Percentiles rank a stretch among this genome's conserved stretches.
phyloP scores from a whole-genome alignment of 768 basidiomycete genomes.

The Lanmaoa rubissima region DNA sequence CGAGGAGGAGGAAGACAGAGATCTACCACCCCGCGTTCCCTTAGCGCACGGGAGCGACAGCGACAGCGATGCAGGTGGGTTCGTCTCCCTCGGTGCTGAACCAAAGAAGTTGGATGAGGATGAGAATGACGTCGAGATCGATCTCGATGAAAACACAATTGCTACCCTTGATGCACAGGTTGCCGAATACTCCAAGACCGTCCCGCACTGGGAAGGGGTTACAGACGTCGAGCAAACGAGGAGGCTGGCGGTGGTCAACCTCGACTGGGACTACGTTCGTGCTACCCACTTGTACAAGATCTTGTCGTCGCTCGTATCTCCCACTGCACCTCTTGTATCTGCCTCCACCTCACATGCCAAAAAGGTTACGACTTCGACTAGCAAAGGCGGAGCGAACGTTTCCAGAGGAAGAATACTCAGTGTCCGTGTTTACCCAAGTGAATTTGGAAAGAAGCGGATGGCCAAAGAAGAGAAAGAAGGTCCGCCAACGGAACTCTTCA shows the following conservation, averaged over 20 bases:
- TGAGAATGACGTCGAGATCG: constrained; percentile 55
- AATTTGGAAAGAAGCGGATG: constrained; percentile 89
- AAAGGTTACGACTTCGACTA: constrained; percentile 11
- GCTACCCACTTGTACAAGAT: constrained; percentile 90
- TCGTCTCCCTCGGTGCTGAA: constrained; percentile 51
- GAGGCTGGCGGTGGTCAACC: constrained; percentile 87
- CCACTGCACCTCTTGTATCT: constrained; percentile 44
- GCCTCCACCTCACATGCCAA: constrained; percentile 24
- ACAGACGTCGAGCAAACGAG: constrained; percentile 49
- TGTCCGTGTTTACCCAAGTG: constrained; percentile 87
- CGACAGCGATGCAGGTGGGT: constrained; percentile 47
- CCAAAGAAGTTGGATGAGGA: constrained; percentile 25
- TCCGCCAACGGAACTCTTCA: constrained; percentile 83
- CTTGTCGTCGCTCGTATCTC: constrained; percentile 80
- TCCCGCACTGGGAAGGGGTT: constrained; percentile 45
- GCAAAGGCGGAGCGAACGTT: constrained; percentile 23
- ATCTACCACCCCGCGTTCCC: not conserved
- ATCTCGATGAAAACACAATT: constrained; percentile 76
- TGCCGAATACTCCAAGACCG: constrained; percentile 50
- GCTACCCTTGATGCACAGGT: constrained; percentile 76
- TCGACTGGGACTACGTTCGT: constrained; percentile 97
- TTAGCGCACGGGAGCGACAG: constrained; percentile 42
- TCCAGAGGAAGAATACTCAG: constrained; percentile 67
- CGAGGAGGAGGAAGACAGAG: constrained; percentile 52
- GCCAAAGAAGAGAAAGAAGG: constrained; percentile 86